Conservation (phyloP, 2,329 filamentous ascomycete genomes). For the Clarireedia monteithiana region DNA sequence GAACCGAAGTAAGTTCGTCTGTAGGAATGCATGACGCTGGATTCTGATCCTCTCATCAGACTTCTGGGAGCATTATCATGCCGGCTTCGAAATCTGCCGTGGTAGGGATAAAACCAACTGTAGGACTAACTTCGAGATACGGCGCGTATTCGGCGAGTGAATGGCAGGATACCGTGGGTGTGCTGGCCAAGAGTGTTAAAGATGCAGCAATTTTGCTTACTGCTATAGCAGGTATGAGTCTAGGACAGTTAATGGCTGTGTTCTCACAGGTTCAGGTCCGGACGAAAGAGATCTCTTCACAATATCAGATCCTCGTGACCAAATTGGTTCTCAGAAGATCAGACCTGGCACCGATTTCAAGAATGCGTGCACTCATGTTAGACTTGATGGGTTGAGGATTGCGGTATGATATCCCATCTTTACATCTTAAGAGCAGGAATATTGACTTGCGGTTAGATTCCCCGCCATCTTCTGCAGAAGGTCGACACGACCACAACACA, state of each 20-base stretch:
- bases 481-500: background rate
- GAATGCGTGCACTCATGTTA: background rate
- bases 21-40: background rate
- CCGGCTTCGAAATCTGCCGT: constrained; percentile 48
- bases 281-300: background rate
- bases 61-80: constrained; percentile 52
- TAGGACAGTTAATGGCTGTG: too few relatives aligned
- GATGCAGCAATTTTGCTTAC: constrained; percentile 56
- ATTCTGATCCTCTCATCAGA: background rate
- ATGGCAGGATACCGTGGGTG: constrained; percentile 56
- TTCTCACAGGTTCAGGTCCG: too few relatives aligned
- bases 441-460: background rate
- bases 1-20: constrained; percentile 41
- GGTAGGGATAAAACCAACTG: constrained; percentile 59
- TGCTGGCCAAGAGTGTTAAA: constrained; percentile 39
- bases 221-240: constrained; percentile 46
- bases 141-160: constrained; percentile 56
- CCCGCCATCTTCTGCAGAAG: background rate
- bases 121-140: constrained; percentile 52
- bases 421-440: background rate
- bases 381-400: background rate
- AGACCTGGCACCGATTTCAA: background rate
- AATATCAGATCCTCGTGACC: background rate
- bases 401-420: background rate
- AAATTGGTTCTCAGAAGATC: background rate